These are phyloP conservation scores for Clarireedia paspali DNA, from an alignment of 2,329 filamentous ascomycete species.

Conservation along the genomic window DNA sequence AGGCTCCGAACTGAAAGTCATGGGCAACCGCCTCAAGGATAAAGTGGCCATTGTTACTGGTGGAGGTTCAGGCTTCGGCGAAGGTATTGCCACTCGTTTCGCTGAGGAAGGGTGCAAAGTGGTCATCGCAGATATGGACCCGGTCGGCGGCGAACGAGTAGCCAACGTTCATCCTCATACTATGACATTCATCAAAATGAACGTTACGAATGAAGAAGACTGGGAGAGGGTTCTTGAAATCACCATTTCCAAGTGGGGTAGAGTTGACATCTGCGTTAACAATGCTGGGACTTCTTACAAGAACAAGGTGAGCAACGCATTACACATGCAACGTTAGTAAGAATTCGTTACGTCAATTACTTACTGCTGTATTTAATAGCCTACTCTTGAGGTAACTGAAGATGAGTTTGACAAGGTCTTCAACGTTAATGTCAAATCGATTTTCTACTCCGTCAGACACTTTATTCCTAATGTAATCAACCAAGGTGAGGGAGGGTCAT, in stretches of 20 bases:
- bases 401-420: slow-evolving; percentile 60
- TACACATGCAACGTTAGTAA: not conserved
- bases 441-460: slow-evolving; percentile 51
- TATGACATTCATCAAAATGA: slow-evolving; percentile 34
- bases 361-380: slow-evolving; percentile 24
- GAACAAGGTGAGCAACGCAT: slow-evolving; percentile 39
- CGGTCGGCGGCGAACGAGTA: slow-evolving; percentile 40
- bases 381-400: slow-evolving; percentile 56
- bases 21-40: slow-evolving; percentile 35
- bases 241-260: slow-evolving; percentile 39
- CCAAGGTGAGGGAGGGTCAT: slow-evolving; percentile 47
- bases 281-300: slow-evolving; percentile 52
- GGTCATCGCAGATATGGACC: slow-evolving; percentile 53
- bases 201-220: slow-evolving; percentile 45
- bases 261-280: slow-evolving; percentile 52
- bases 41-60: slow-evolving; percentile 54
- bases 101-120: slow-evolving; percentile 52
- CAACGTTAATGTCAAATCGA: slow-evolving; percentile 60
- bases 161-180: slow-evolving; percentile 30
- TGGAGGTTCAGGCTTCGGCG: slow-evolving; percentile 56
- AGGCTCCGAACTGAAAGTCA: slow-evolving; percentile 11
- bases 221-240: slow-evolving; percentile 44
- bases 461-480: slow-evolving; percentile 54
- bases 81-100: slow-evolving; percentile 52
- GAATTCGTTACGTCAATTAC: not conserved